A percentile compares a stretch with the other conserved stretches of the same genome.
Conservation (phyloP, 441 rosid species). For the Gossypium trilobum region DNA sequence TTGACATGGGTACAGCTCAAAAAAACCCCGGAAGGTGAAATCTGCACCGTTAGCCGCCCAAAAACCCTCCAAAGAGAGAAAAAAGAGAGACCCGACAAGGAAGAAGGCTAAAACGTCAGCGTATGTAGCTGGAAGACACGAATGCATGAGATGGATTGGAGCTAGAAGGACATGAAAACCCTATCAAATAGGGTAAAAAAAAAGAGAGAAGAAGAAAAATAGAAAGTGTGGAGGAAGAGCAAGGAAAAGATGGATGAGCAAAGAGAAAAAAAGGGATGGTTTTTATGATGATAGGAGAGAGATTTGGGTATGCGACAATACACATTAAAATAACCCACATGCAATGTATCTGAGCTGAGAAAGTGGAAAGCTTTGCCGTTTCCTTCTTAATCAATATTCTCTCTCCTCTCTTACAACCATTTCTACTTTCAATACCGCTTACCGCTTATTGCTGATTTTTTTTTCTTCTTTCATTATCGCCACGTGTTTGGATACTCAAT, state of each 20-base stretch:
- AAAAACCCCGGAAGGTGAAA: slow-evolving; percentile 38
- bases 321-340: slow-evolving; percentile 35
- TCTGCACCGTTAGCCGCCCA: slow-evolving; percentile 27
- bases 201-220: neutral
- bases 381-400: slow-evolving; percentile 6
- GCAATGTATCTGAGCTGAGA: slow-evolving; percentile 45
- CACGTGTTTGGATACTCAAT: neutral
- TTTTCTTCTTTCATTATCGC: neutral
- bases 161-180: slow-evolving; percentile 35
- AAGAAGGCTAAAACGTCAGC: slow-evolving; percentile 17
- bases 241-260: neutral
- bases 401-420: slow-evolving; percentile 4
- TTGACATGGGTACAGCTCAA: slow-evolving; percentile 58
- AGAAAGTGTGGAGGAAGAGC: neutral
- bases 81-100: slow-evolving; percentile 37
- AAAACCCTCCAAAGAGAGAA: slow-evolving; percentile 72
- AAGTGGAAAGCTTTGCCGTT: slow-evolving; percentile 16
- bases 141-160: slow-evolving; percentile 42
- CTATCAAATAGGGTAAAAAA: slow-evolving; percentile 70
- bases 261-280: neutral
- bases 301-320: slow-evolving; percentile 28
- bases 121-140: slow-evolving; percentile 20
- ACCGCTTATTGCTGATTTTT: neutral
- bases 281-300: slow-evolving; percentile 21
- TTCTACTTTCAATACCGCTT: slow-evolving; percentile 17